phyloP scores from a whole-genome alignment of 2,329 filamentous ascomycete genomes.

The Colletotrichum chrysophilum region DNA sequence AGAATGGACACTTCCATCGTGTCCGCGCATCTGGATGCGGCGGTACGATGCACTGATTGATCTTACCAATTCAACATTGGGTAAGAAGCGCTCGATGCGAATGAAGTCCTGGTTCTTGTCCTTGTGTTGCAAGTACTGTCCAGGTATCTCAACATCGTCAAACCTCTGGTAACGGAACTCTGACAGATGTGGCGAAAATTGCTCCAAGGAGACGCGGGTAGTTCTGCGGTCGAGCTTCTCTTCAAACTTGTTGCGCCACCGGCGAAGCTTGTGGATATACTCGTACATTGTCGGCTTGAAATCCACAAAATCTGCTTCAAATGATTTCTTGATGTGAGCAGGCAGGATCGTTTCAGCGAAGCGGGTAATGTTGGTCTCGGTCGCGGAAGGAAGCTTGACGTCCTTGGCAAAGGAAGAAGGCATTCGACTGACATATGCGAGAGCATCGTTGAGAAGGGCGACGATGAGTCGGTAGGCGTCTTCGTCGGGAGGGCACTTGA shows the following conservation, averaged over 20 bases:
- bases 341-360: conserved; percentile 97
- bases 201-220: conserved; percentile 77
- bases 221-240: conserved; percentile 91
- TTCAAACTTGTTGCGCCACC: conserved; percentile 97
- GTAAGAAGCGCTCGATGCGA: conserved; percentile 94
- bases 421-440: conserved; percentile 90
- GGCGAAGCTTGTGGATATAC: conserved; percentile 95
- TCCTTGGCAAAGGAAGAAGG: conserved; percentile 88
- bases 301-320: conserved; percentile 95
- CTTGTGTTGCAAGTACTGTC: conserved; percentile 95
- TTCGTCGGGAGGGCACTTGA: conserved; percentile 98
- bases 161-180: conserved; percentile 98
- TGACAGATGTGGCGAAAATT: conserved; percentile 87
- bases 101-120: conserved; percentile 99
- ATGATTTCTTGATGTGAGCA: conserved; percentile 91
- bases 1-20: conserved; percentile 95
- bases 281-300: conserved; percentile 98
- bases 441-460: conserved; percentile 92
- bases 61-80: conserved; percentile 90
- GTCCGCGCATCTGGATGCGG: conserved; percentile 92
- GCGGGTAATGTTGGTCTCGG: conserved; percentile 93
- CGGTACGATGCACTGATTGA: conserved; percentile 91
- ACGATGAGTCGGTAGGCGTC: conserved; percentile 97
- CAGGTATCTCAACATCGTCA: conserved; percentile 96
- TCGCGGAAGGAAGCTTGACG: conserved; percentile 86